Conservation (phyloP, 2,329 filamentous ascomycete genomes). For the Orbilia brochopaga region DNA sequence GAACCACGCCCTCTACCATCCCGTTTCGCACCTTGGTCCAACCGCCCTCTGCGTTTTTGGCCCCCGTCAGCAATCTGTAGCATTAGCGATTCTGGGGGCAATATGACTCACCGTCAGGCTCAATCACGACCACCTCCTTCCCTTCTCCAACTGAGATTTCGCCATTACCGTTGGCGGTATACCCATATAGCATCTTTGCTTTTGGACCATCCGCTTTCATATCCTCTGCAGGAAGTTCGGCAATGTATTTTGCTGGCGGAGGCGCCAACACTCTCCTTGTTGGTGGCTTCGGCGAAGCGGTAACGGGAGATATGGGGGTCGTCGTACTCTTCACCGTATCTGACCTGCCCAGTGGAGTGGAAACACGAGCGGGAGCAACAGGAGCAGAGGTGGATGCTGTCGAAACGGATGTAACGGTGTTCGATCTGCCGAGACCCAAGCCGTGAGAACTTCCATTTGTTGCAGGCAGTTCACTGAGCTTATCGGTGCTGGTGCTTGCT, state of each 20-base stretch:
- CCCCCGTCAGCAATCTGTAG: constrained; percentile 2
- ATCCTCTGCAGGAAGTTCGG: constrained; percentile 64
- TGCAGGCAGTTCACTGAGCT: constrained; percentile 47
- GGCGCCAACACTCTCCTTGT: constrained; percentile 75
- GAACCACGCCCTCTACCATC: constrained; percentile 81
- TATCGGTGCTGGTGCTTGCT: constrained; percentile 34
- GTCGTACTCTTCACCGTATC: constrained; percentile 24
- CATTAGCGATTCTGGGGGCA: constrained; percentile 55
- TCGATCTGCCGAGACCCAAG: constrained; percentile 49
- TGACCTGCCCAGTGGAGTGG: constrained; percentile 20
- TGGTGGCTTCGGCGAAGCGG: constrained; percentile 43
- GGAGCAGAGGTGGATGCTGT: constrained; percentile 6
- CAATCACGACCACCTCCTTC: constrained; percentile 75
- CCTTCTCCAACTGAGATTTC: constrained; percentile 83
- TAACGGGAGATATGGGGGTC: constrained; percentile 15
- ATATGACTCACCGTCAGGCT: constrained; percentile 78
- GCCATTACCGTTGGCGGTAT: constrained; percentile 78
- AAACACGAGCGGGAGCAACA: background rate
- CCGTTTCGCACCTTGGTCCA: constrained; percentile 85
- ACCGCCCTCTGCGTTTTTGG: constrained; percentile 60
- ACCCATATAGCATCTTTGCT: constrained; percentile 89
- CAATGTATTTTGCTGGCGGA: constrained; percentile 80
- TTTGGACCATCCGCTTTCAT: constrained; percentile 63
- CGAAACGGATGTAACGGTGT: constrained; percentile 53
- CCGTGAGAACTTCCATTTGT: constrained; percentile 27